A percentile compares a stretch with the other conserved stretches of the same genome.
Conservation (phyloP, 2,329 filamentous ascomycete species). For the Apiospora kogelbergensis region DNA sequence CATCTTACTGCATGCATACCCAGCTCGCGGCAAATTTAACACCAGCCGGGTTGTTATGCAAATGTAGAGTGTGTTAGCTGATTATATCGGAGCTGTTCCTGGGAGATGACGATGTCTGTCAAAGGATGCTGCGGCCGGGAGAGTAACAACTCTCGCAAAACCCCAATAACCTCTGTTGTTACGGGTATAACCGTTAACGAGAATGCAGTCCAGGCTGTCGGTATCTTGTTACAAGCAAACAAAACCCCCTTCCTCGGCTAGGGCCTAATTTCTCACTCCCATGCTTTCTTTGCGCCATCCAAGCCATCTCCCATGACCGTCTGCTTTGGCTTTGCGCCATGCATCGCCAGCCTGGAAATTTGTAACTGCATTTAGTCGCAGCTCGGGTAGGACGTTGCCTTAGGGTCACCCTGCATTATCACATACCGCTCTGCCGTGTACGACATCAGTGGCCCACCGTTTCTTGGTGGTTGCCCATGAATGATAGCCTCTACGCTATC, state of each 20-base stretch:
- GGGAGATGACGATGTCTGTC: neutral
- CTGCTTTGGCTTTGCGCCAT: slow-evolving; percentile 4
- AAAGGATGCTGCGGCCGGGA: neutral
- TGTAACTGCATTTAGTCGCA: neutral
- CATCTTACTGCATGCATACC: neutral
- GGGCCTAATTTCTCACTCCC: neutral
- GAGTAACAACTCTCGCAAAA: neutral
- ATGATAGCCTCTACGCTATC: slow-evolving; percentile 9
- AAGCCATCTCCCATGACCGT: neutral
- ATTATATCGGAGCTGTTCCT: neutral
- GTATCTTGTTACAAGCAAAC: neutral
- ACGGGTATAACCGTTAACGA: neutral
- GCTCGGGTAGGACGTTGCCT: slow-evolving; percentile 5
- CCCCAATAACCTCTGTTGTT: neutral
- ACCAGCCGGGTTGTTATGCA: neutral
- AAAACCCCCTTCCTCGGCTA: neutral
- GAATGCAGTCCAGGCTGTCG: neutral
- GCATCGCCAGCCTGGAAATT: slow-evolving; percentile 1
- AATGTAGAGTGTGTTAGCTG: neutral
- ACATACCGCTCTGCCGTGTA: slow-evolving; percentile 1
- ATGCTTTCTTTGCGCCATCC: slow-evolving; percentile 1
- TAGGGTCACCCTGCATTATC: neutral
- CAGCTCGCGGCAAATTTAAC: neutral
- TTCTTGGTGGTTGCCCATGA: neutral
- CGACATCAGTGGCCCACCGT: slow-evolving; percentile 5